A percentile compares a stretch with the other conserved stretches of the same genome.
These are phyloP conservation scores for Luffa aegyptiaca DNA, from an alignment of 306 rosid genomes.

Conservation along the genomic window DNA sequence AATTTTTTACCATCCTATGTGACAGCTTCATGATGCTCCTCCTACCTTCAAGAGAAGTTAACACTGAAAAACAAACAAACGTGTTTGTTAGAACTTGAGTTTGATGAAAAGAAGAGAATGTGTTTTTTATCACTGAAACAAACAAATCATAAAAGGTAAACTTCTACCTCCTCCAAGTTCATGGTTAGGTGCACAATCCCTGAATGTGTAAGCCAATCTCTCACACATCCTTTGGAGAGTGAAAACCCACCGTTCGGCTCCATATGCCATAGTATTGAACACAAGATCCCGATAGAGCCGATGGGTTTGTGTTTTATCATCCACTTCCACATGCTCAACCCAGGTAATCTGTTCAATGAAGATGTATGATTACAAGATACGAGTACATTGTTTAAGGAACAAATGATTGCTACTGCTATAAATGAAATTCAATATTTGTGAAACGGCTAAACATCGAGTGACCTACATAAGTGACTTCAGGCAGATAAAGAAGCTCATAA, in stretches of 20 bases:
- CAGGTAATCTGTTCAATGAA: conserved; percentile 42
- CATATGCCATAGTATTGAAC: conserved; percentile 27
- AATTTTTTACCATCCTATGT: conserved; percentile 49
- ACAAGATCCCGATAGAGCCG: conserved; percentile 34
- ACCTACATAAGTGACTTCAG: background rate
- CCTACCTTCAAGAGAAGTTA: conserved; percentile 23
- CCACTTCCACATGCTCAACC: conserved; percentile 69
- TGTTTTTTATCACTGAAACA: background rate
- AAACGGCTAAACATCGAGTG: background rate
- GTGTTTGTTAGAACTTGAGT: background rate
- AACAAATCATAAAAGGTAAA: background rate
- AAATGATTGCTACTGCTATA: background rate
- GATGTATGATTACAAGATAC: background rate
- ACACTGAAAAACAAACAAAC: conserved; percentile 17
- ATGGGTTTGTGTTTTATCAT: conserved; percentile 37
- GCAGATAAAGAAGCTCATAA: background rate
- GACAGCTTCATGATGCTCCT: conserved; percentile 34
- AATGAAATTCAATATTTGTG: background rate
- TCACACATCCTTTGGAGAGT: conserved; percentile 63
- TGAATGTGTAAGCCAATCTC: conserved; percentile 18
- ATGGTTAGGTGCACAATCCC: conserved; percentile 3
- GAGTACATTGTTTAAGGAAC: background rate
- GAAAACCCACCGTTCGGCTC: conserved; percentile 62
- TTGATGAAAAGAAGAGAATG: background rate
- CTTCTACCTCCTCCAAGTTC: conserved; percentile 30